Conservation (phyloP, 306 rosid genomes). For the Quercus wislizeni region DNA sequence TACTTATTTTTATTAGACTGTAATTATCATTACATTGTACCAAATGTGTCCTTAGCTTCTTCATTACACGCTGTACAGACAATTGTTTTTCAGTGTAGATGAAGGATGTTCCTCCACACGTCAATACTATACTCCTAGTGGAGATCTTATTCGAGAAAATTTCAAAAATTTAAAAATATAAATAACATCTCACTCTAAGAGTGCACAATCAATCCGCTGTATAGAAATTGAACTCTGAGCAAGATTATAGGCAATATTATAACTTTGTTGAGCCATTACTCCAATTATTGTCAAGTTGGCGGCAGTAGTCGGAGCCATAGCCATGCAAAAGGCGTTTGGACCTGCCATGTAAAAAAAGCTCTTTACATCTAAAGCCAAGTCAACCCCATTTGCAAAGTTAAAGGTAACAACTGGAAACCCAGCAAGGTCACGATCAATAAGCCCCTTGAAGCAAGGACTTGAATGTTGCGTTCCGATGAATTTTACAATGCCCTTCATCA, state of each 20-base stretch:
- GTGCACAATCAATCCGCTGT: slow-evolving; percentile 41
- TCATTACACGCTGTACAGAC: fast-evolving
- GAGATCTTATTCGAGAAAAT: no score
- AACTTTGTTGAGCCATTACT: slow-evolving; percentile 39
- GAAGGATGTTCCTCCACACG: fast-evolving
- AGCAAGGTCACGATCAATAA: no score
- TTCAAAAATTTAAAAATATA: no score
- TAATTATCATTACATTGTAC: no score
- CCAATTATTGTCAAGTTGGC: slow-evolving; percentile 9
- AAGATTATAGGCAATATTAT: slow-evolving; percentile 42
- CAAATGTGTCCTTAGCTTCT: no score
- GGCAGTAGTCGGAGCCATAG: slow-evolving; percentile 20
- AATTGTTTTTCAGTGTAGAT: no score
- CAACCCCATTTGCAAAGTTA: no score
- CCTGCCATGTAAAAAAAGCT: no score
- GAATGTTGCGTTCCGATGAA: neutral
- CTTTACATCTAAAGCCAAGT: slow-evolving; percentile 1
- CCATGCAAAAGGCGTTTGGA: slow-evolving; percentile 16
- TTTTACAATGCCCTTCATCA: neutral
- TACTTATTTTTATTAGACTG: no score
- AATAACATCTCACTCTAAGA: slow-evolving; percentile 5
- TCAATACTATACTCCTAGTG: no score
- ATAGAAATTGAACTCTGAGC: slow-evolving; percentile 17
- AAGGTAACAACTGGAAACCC: no score
- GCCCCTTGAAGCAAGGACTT: slow-evolving; percentile 30